A percentile compares a stretch with the other conserved stretches of the same genome.
Conservation (phyloP, 2,329 filamentous ascomycete genomes). For the Aspergillus neotritici region DNA sequence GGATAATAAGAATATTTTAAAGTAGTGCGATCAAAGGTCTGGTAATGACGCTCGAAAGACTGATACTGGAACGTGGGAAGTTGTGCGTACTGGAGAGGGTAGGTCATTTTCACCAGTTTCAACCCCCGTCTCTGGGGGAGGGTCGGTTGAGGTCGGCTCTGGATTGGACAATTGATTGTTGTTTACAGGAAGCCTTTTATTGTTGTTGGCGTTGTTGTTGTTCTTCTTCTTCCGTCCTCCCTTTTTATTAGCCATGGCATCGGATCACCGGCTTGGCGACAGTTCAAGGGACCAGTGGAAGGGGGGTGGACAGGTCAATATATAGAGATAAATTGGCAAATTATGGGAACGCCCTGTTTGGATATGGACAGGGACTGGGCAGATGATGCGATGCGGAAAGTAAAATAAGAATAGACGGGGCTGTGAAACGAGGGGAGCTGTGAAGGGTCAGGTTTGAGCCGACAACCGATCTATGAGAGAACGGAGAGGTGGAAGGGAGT, state of each 20-base stretch:
- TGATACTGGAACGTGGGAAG: constrained; percentile 41
- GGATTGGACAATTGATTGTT: constrained; percentile 20
- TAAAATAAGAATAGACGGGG: constrained; percentile 13
- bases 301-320: constrained; percentile 15
- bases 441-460: constrained; percentile 21
- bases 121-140: constrained; percentile 26
- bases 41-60: constrained; percentile 38
- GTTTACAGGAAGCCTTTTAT: constrained; percentile 21
- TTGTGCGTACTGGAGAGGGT: constrained; percentile 39
- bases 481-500: constrained; percentile 20
- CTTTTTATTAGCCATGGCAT: constrained; percentile 34
- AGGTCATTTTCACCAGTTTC: constrained; percentile 33
- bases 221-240: constrained; percentile 36
- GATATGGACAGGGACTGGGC: constrained; percentile 21
- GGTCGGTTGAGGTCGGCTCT: constrained; percentile 16
- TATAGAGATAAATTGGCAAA: constrained; percentile 14
- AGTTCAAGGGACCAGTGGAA: constrained; percentile 7
- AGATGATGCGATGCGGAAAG: constrained; percentile 10
- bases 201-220: constrained; percentile 26
- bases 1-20: constrained; percentile 34
- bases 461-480: constrained; percentile 24
- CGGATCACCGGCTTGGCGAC: constrained; percentile 22
- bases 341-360: constrained; percentile 23
- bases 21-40: constrained; percentile 39
- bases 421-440: constrained; percentile 18